Conservation (phyloP, 179 eudicot species). For the Heliamphora pulchella region DNA sequence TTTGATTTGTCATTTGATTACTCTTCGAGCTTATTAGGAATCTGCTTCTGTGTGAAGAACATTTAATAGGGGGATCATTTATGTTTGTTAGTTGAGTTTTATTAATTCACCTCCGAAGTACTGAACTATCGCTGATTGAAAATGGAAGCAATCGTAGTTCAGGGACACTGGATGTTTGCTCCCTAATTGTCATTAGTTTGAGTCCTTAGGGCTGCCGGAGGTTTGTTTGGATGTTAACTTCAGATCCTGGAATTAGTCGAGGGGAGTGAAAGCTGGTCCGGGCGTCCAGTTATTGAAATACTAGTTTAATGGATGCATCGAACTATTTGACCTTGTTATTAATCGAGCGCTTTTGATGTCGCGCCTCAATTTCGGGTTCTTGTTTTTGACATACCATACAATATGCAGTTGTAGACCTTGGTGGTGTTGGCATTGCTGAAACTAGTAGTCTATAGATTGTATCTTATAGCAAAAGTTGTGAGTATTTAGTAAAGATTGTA, state of each 20-base stretch:
- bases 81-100: neutral
- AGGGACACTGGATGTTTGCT: neutral
- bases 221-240: neutral
- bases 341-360: no score
- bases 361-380: neutral
- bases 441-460: no score
- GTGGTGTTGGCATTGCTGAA: no score
- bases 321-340: no score
- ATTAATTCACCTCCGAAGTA: neutral
- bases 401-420: neutral
- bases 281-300: no score
- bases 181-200: no score
- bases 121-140: neutral
- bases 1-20: neutral
- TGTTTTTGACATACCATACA: neutral
- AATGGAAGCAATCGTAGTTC: neutral
- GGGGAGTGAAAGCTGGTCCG: no score
- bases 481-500: no score
- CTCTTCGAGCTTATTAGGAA: neutral
- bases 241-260: no score
- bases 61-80: neutral
- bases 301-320: no score
- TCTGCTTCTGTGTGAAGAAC: neutral
- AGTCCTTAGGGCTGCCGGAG: neutral
- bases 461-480: no score